Base-by-base conservation (phyloP, 495 filamentous ascomycete species). In the Penicillium coprophilum region DNA sequence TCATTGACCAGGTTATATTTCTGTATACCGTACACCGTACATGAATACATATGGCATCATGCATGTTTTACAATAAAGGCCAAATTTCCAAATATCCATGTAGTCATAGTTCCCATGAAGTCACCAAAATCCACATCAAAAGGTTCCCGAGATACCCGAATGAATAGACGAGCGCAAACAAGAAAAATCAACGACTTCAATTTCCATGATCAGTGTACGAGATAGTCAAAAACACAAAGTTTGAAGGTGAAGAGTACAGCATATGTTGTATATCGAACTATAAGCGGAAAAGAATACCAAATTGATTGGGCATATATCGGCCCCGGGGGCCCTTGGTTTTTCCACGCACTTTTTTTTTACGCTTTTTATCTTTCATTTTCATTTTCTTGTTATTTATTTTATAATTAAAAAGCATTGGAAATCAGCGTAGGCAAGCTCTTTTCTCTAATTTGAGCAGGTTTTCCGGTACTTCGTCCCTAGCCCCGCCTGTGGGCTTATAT, bases 131-230 rank as follows among this genome's bases (percentile, higher is more conserved):
- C 40, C 27, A 45, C 36, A 50, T 19, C 3, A 5, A 38, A 28
- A 46, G 39, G 39, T 46, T 57, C 57, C 65, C 65, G 65, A 62
- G 45, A 41, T 45, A 53, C 53, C 65, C 65, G 65, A 60, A n/a
- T 34, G 2, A 13, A 47, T 10, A 30, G 9, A 19, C 2, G 19
- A 46, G 4, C 5, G 10, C 27, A 2, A 4, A n/a, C 32, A 47
- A 41, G 47, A 44, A 6, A 51, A 47, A 31, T 24, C 51, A 52
- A 62, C 27, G 40, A 54, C n/a, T 30, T 28, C 24, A 46, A 32
- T 17, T 38, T 7, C 6, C 6, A 38, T 38, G 6, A 3, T n/a
- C 6, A 17, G 2, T 4, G 34, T 17, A 38, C n/a, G n/a, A n/a
- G n/a, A n/a, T n/a, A n/a, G n/a, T n/a, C n/a, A n/a, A n/a, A n/a